Conservation (phyloP, 2,329 filamentous ascomycete species). For the Fusarium keratoplasticum region DNA sequence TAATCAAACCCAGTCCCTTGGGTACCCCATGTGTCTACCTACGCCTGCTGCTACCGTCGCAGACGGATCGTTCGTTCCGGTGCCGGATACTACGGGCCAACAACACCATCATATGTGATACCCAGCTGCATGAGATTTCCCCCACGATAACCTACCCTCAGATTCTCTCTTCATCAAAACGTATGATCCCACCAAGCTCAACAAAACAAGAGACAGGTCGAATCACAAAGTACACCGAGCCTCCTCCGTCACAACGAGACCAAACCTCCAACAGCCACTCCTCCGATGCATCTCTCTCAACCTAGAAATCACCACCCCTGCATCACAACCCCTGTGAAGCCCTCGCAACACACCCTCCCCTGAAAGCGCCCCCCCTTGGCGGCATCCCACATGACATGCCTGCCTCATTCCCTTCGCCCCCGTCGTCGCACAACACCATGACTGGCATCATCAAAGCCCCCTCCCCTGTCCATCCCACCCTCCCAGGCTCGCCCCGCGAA, state of each 20-base stretch:
- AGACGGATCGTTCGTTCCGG: neutral
- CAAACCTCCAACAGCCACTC: conserved; percentile 14
- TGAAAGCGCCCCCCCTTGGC: conserved; percentile 13
- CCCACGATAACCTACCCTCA: neutral
- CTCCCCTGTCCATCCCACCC: conserved; percentile 10
- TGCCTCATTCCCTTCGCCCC: neutral
- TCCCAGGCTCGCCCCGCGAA: conserved; percentile 30
- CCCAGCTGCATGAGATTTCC: neutral
- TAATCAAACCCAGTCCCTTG: neutral
- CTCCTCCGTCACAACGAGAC: conserved; percentile 3
- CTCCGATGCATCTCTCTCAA: conserved; percentile 28
- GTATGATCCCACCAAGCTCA: neutral
- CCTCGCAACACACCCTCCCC: neutral
- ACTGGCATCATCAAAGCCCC: neutral
- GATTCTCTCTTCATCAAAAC: neutral
- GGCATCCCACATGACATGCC: conserved; percentile 32
- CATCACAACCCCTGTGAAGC: conserved; percentile 26
- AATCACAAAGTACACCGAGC: neutral
- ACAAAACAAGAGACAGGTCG: neutral
- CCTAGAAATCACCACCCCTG: conserved; percentile 18
- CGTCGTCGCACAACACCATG: conserved; percentile 18
- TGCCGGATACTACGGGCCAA: neutral
- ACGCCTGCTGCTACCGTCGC: neutral
- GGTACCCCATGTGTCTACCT: neutral
- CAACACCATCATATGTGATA: neutral